A percentile compares a stretch with the other conserved stretches of the same genome.
phyloP scores from a whole-genome alignment of 1,284 basidiomycete genomes.

The Entoloma clypeatum region DNA sequence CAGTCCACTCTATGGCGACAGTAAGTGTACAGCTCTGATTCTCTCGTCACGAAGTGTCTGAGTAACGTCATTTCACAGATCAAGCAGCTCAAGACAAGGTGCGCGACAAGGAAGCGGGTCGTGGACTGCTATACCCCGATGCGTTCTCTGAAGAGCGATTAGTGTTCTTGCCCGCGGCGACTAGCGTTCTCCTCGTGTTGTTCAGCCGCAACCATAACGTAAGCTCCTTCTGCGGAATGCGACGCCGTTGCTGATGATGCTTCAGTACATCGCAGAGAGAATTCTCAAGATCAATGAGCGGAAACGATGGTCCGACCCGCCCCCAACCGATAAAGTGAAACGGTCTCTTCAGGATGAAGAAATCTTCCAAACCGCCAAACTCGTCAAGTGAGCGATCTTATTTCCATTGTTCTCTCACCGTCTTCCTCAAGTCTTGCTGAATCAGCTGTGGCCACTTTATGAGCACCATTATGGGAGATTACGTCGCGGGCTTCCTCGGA shows the following conservation, averaged over 20 bases:
- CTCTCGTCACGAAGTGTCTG: not conserved
- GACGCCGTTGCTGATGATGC: conserved; percentile 11
- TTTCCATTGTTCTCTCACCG: not conserved
- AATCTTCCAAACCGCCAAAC: conserved; percentile 50
- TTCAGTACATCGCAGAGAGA: conserved; percentile 44
- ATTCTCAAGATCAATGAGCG: conserved; percentile 50
- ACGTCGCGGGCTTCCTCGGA: conserved; percentile 43
- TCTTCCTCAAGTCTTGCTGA: no score
- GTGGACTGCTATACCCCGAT: conserved; percentile 38
- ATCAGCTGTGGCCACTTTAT: conserved; percentile 42
- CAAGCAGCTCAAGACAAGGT: conserved; percentile 32
- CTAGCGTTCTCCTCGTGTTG: conserved; percentile 44
- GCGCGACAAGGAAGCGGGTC: conserved; percentile 34
- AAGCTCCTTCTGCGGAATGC: no score
- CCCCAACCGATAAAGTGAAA: conserved; percentile 27
- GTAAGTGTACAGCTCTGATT: conserved; percentile 20
- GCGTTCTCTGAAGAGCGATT: conserved; percentile 44
- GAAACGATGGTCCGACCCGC: conserved; percentile 32
- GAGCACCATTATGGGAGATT: conserved; percentile 39
- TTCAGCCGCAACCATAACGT: conserved; percentile 48
- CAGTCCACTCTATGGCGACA: conserved; percentile 38
- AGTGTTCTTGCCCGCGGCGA: conserved; percentile 46
- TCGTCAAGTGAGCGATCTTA: conserved; percentile 38
- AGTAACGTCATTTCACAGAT: conserved; percentile 22
- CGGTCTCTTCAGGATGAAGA: conserved; percentile 41